Base-by-base conservation (phyloP, 164 flowering plant genomes). In the Saururus chinensis region DNA sequence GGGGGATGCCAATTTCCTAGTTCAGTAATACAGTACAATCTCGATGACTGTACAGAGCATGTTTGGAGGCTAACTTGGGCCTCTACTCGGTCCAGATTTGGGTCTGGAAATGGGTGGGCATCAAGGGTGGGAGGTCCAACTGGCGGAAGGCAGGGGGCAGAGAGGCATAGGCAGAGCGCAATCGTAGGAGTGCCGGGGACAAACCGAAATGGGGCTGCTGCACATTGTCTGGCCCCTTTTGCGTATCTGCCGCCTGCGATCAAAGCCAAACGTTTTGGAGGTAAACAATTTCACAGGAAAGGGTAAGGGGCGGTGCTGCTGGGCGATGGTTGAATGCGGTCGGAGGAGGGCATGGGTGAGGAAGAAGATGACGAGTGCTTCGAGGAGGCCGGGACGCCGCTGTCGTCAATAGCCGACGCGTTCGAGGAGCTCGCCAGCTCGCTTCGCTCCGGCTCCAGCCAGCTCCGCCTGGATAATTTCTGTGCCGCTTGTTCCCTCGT, bases 401-500 rank as follows among this genome's bases (percentile, higher is more conserved):
- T 90, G 5, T 75, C 85, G 3, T 64, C 59, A 14, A 77, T 88
- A 4, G 89, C 78, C 0, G 80, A 81, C 37, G 88, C 91, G 11
- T 84, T 91, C 60, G 97, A 91, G 66, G 75, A 76, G 52, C 76
- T 90, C 1, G 72, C 79, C 35, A 63, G 58, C 45, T 8, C 52
- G 9, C 41, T 66, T 7, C 30, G 45, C 23, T 53, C 71, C 0
- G 55, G 64, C 24, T 56, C 71, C 17, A 40, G 52, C 5, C 75
- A 79, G 54, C 80, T 88, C 16, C 56, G 69, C 2, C 63, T 89
- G 68, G 66, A 64, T 19, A 73, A 78, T 2, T 83, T 92, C 69
- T 80, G 87, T 26, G 67, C 77, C 0, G 89, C 96, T 0, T 84
- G 90, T 61, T 73, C 84, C 59, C 79, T 68, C 57, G 88, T 88